phyloP scores from a whole-genome alignment of 345 rosid genomes.

The Geranium rotundifolium region DNA sequence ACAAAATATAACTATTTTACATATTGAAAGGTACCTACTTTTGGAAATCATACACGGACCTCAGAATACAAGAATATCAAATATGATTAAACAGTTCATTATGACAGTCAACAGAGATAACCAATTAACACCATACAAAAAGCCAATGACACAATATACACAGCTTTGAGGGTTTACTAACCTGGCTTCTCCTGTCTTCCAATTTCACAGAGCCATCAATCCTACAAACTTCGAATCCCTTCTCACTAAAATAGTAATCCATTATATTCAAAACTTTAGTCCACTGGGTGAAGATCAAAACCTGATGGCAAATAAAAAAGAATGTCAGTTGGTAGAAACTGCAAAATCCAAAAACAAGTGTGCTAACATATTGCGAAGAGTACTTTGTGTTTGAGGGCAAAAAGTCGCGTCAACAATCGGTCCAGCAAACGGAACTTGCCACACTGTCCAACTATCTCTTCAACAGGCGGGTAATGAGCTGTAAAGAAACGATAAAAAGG shows the following conservation, averaged over 20 bases:
- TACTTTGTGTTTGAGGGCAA: conserved; percentile 75
- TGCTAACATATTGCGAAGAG: conserved; percentile 11
- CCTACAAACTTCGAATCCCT: conserved; percentile 76
- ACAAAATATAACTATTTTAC: too few species aligned
- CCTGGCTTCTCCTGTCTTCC: conserved; percentile 86
- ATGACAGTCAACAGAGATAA: too few species aligned
- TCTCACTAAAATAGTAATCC: conserved; percentile 91
- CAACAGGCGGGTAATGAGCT: conserved; percentile 73
- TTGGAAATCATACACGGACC: too few species aligned
- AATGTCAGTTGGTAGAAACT: conserved; percentile 12
- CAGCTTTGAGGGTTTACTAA: conserved; percentile 4
- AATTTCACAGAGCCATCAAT: conserved; percentile 78
- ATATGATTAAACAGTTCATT: too few species aligned
- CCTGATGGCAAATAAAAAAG: conserved; percentile 31
- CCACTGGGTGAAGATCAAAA: conserved; percentile 84
- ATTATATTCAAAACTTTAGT: conserved; percentile 80
- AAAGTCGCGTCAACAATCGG: conserved; percentile 48
- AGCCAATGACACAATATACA: too few species aligned
- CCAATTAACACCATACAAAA: too few species aligned
- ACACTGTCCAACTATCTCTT: conserved; percentile 74
- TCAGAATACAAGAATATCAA: too few species aligned
- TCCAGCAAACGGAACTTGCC: conserved; percentile 87
- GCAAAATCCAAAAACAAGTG: conserved; percentile 5
- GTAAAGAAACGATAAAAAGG: conserved; percentile 12
- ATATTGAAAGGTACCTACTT: too few species aligned